Evolutionary conservation across 1,284 basidiomycete species (phyloP).

Genomic region (Sporisorium exsertum): DNA sequence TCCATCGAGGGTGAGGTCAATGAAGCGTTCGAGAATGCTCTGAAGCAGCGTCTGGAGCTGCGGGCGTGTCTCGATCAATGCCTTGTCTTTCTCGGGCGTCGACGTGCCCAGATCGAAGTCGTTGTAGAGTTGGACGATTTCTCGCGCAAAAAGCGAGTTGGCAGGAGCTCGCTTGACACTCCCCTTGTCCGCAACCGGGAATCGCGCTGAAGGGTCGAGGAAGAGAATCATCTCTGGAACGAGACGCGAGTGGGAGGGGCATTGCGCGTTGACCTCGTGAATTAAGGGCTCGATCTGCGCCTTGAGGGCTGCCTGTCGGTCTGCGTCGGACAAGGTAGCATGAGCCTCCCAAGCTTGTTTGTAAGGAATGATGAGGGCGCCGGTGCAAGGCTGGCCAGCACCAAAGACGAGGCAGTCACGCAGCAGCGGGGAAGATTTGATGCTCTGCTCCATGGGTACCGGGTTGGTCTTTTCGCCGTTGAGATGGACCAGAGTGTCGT

Average conservation of each 20-base stretch:
- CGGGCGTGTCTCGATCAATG: slow-evolving; percentile 1
- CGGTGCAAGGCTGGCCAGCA: slow-evolving; percentile 73
- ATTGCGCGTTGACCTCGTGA: slow-evolving; percentile 31
- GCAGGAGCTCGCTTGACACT: slow-evolving; percentile 35
- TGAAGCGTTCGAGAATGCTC: slow-evolving; percentile 24
- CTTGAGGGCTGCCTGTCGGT: slow-evolving; percentile 33
- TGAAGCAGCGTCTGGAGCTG: slow-evolving; percentile 23
- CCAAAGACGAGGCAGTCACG: slow-evolving; percentile 76
- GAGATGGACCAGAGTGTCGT: slow-evolving; percentile 74
- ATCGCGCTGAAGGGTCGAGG: slow-evolving; percentile 11
- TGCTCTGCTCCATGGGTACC: slow-evolving; percentile 49
- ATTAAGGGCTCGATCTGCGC: slow-evolving; percentile 31
- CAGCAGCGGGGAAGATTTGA: slow-evolving; percentile 65
- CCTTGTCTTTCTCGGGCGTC: slow-evolving; percentile 28
- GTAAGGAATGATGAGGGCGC: slow-evolving; percentile 75
- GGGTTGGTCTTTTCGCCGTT: slow-evolving; percentile 62
- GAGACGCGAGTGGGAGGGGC: slow-evolving; percentile 44
- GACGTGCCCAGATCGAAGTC: slow-evolving; percentile 42
- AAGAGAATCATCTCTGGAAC: slow-evolving; percentile 45
- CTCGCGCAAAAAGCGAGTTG: slow-evolving; percentile 18
- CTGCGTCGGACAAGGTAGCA: slow-evolving; percentile 8
- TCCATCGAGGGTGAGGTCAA: slow-evolving; percentile 56
- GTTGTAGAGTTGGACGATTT: slow-evolving; percentile 37
- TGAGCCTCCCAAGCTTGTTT: slow-evolving; percentile 70
- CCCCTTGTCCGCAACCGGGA: slow-evolving; percentile 44